Conservation (phyloP, 768 basidiomycete genomes). For the Naganishia randhawae region DNA sequence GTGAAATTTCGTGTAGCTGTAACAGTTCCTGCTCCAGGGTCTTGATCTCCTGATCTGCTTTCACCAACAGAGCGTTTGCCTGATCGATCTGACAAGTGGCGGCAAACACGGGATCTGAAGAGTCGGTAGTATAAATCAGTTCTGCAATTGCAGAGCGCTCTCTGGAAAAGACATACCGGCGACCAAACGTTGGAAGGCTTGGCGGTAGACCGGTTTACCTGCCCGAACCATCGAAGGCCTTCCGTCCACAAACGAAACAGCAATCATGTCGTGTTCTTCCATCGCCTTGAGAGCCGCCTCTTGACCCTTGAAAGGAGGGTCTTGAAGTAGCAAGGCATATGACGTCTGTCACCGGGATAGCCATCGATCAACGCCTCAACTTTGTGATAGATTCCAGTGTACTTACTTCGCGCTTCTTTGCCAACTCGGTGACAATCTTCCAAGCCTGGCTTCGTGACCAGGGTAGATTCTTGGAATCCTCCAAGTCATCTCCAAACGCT, state of each 20-base stretch:
- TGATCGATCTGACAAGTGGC: conserved; percentile 76
- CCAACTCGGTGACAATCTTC: conserved; percentile 70
- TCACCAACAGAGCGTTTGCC: conserved; percentile 57
- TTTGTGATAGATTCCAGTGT: not conserved
- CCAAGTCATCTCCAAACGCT: conserved; percentile 86
- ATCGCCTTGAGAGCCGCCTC: conserved; percentile 73
- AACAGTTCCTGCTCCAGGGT: conserved; percentile 72
- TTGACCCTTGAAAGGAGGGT: conserved; percentile 88
- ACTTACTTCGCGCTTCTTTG: conserved; percentile 58
- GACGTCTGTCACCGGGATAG: conserved; percentile 63
- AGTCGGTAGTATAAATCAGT: not conserved
- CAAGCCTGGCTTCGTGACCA: conserved; percentile 90
- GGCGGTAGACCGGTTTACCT: conserved; percentile 83
- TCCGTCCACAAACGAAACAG: conserved; percentile 74
- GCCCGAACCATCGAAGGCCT: conserved; percentile 78
- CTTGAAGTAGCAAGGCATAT: conserved; percentile 74
- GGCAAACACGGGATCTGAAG: conserved; percentile 67
- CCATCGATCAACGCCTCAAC: too few species aligned
- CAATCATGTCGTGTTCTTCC: conserved; percentile 80
- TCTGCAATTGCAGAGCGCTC: not conserved
- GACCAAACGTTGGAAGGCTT: conserved; percentile 76
- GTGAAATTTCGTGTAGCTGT: conserved; percentile 61
- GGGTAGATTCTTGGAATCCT: conserved; percentile 73
- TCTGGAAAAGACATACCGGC: conserved; percentile 58
- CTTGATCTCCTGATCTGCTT: conserved; percentile 63